These are phyloP conservation scores for Lupinus albus DNA, from an alignment of 306 rosid genomes.

Conservation along the genomic window DNA sequence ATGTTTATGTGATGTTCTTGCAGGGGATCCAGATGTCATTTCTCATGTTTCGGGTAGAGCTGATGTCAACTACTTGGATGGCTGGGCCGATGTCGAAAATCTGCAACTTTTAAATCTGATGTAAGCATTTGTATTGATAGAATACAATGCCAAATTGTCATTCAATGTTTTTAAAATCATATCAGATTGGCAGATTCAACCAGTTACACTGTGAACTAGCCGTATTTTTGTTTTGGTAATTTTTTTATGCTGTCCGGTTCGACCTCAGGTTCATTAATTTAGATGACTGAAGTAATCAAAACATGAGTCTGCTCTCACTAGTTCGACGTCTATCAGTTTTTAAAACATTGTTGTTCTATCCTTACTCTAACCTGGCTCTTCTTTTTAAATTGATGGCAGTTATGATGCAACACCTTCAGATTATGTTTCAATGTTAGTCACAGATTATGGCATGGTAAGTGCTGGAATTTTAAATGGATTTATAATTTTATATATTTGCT, in stretches of 20 bases:
- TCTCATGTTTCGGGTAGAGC: constrained; percentile 51
- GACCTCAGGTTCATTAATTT: neutral
- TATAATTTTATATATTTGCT: too few relatives aligned
- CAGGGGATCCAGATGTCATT: constrained; percentile 61
- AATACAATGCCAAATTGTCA: constrained; percentile 29
- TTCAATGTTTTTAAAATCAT: neutral
- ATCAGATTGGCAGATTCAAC: neutral
- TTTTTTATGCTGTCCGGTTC: neutral
- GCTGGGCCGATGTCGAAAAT: constrained; percentile 50
- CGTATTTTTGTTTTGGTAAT: too few relatives aligned
- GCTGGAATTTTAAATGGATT: neutral
- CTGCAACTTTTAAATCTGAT: constrained; percentile 61
- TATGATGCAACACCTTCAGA: constrained; percentile 71
- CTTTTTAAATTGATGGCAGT: constrained; percentile 50
- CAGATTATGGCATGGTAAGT: constrained; percentile 61
- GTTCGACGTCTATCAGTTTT: neutral
- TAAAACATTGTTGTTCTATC: neutral
- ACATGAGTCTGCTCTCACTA: neutral
- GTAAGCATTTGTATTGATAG: constrained; percentile 41
- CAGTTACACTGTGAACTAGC: neutral
- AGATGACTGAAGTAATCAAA: neutral
- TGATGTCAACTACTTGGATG: constrained; percentile 57
- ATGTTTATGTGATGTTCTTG: constrained; percentile 41
- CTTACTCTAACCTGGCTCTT: constrained; percentile 42
- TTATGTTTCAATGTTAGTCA: constrained; percentile 56